phyloP scores from a whole-genome alignment of 2,329 filamentous ascomycete species.

The Aureobasidium vineae region DNA sequence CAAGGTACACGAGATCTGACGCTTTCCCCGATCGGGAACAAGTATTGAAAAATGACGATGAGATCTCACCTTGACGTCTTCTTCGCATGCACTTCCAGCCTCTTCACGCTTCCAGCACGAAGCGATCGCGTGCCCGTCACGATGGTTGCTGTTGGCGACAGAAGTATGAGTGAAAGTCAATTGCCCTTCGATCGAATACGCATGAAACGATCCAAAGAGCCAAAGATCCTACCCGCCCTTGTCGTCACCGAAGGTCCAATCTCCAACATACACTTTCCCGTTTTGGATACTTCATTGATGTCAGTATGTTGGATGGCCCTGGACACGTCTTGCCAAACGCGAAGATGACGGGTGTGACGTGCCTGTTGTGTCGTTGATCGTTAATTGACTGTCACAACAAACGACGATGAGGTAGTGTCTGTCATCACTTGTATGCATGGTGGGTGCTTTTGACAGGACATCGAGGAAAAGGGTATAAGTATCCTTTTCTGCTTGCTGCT shows the following conservation, averaged over 20 bases:
- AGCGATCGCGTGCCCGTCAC: not conserved
- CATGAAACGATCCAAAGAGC: slow-evolving; percentile 4
- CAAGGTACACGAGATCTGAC: slow-evolving; percentile 17
- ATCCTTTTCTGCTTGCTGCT: slow-evolving; percentile 1
- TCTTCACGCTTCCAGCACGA: slow-evolving; percentile 4
- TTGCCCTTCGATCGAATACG: not conserved
- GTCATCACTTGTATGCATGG: not conserved
- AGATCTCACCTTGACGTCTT: not conserved
- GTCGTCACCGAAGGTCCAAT: slow-evolving; percentile 1
- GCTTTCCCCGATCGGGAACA: slow-evolving; percentile 2
- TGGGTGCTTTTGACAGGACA: not conserved
- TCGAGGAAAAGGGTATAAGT: not conserved
- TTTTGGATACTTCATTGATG: slow-evolving; percentile 26
- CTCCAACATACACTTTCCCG: slow-evolving; percentile 1
- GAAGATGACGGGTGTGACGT: slow-evolving; percentile 25
- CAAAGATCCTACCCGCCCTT: not conserved
- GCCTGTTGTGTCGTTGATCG: not conserved
- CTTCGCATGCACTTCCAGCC: not conserved
- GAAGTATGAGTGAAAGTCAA: slow-evolving; percentile 6
- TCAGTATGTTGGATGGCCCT: slow-evolving; percentile 5
- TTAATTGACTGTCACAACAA: slow-evolving; percentile 2
- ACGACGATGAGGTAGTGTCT: slow-evolving; percentile 22
- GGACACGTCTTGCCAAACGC: slow-evolving; percentile 10
- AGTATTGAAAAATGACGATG: slow-evolving; percentile 14
- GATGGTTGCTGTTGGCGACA: slow-evolving; percentile 4